Evolutionary conservation across 768 basidiomycete species (phyloP), one percentile per base, ranked within the genome.

Genomic region (Galerina marginata): DNA sequence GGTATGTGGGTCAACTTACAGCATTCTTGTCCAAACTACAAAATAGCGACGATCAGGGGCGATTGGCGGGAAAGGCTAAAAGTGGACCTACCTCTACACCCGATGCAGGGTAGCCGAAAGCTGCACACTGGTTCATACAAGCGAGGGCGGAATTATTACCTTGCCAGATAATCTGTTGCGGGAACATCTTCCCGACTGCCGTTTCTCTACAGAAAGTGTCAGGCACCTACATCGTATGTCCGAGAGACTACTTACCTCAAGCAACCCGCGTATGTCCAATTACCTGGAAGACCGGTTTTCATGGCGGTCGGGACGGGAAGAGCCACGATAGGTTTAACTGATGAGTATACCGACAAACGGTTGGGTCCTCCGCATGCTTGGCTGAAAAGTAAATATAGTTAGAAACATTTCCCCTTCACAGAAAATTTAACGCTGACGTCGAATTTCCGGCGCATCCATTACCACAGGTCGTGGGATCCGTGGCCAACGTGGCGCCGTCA

Each of bases 281-380:
- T 69, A 16, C 85, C 85, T 2, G 90, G 89, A 29, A 93, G 81
- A 61, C 71, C 77, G 1, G 83, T 84, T 7, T 75, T 86, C 64
- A 85, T 81, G 2, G 79, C 67, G 0, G 75, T 73, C 4, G 92
- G 90, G 10, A 92, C 82, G 0, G 90, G 84, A 15, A 86, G 73
- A 6, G 78, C 78, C 0, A 79, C 82, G 50, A 92, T 76, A 43
- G 75, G 80, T 3, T 74, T 76, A 7, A 73, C 82, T 0, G 83
- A 79, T 0, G 83, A 78, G 65, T 92, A 93, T 12, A 91, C 83
- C 1, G 90, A 91, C 26, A 93, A 68, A n/a, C 85, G 81, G 67
- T 87, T 87, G 1, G 86, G 83, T 6, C 86, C 92, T 68, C 92
- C 92, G 62, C 91, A 93, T 43, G 86, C 84, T 70, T 89, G 80